These are phyloP conservation scores for Colletotrichum liaoningense DNA, from an alignment of 2,329 filamentous ascomycete genomes.

Conservation along the genomic window DNA sequence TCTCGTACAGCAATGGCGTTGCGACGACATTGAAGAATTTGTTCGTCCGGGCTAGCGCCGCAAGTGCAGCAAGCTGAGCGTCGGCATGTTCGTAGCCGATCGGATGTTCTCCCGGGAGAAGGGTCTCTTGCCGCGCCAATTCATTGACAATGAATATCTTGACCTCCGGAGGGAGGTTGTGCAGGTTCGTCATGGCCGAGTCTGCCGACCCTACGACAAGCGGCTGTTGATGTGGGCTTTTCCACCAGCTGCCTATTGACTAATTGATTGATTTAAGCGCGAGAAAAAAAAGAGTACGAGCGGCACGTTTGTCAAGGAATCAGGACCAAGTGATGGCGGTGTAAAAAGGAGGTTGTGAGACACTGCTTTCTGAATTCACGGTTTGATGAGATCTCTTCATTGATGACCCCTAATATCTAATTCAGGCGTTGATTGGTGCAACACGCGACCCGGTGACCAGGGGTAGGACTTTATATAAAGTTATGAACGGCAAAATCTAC, in stretches of 20 bases:
- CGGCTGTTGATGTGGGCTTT: neutral
- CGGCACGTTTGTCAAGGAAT: too few species aligned
- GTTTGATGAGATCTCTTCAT: too few species aligned
- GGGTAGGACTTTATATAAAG: too few species aligned
- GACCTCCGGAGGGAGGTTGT: conserved; percentile 5
- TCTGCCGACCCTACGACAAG: neutral
- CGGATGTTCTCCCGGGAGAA: neutral
- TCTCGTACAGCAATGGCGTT: neutral
- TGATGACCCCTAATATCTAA: too few species aligned
- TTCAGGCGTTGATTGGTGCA: too few species aligned
- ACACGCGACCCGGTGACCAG: too few species aligned
- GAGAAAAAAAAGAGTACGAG: too few species aligned
- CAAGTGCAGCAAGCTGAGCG: neutral
- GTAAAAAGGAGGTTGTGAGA: too few species aligned
- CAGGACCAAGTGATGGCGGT: too few species aligned
- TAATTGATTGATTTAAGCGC: too few species aligned
- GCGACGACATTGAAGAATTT: neutral
- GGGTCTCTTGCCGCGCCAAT: neutral
- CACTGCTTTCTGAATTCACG: too few species aligned
- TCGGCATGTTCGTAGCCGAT: neutral
- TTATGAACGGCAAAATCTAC: too few species aligned
- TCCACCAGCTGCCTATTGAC: neutral
- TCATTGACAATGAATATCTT: neutral
- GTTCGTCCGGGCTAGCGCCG: neutral
- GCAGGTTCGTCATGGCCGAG: neutral